A percentile compares a stretch with the other conserved stretches of the same genome.
Evolutionary conservation across 2,329 filamentous ascomycete genomes (phyloP).

Genomic region (Harringtonia aguacate): DNA sequence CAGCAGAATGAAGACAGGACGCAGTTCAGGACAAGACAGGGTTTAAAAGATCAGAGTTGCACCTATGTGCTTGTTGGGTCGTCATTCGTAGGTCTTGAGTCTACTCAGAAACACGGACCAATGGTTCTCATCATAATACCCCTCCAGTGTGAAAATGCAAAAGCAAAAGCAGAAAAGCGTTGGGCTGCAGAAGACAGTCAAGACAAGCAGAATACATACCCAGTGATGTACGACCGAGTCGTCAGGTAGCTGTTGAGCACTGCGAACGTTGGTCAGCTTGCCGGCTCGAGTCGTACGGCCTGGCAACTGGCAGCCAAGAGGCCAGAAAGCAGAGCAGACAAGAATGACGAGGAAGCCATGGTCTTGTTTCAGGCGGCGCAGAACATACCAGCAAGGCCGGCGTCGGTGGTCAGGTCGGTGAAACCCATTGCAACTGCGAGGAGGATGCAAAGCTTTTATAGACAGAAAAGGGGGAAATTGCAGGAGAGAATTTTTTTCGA

Average conservation of each 20-base stretch:
- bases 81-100: conserved; percentile 75
- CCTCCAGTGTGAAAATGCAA: conserved; percentile 1
- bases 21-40: not conserved
- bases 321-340: not conserved
- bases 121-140: conserved; percentile 58
- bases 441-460: not conserved
- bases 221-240: conserved; percentile 65
- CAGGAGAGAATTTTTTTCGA: conserved; percentile 4
- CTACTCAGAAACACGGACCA: conserved; percentile 82
- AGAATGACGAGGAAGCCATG: not conserved
- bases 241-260: conserved; percentile 55
- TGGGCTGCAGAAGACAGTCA: conserved; percentile 4
- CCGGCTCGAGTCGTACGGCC: not conserved
- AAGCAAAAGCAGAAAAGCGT: conserved; percentile 27
- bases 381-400: conserved; percentile 17
- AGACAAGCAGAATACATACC: conserved; percentile 43
- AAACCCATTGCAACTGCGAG: conserved; percentile 16
- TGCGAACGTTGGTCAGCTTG: conserved; percentile 17
- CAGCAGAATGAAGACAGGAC: no score
- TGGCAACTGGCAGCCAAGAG: not conserved
- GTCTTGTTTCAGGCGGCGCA: not conserved
- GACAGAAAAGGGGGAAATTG: conserved; percentile 2
- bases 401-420: conserved; percentile 18
- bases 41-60: conserved; percentile 59
- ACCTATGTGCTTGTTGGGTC: conserved; percentile 52